phyloP scores from a whole-genome alignment of 106 monocot species.

The Dioscorea alata region DNA sequence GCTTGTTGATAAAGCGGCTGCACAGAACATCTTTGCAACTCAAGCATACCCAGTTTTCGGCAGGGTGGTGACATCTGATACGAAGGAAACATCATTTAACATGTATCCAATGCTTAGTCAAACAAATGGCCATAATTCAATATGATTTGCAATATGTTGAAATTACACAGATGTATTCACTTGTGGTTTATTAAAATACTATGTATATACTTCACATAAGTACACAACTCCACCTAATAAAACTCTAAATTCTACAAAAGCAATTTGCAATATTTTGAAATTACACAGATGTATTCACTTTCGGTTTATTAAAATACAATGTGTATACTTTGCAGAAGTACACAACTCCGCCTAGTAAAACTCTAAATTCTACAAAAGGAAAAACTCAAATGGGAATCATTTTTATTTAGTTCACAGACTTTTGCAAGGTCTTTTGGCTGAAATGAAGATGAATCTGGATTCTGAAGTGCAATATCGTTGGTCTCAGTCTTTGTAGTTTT shows the following conservation, averaged over 20 bases:
- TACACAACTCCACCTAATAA: no score
- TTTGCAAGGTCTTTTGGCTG: no score
- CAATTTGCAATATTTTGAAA: not conserved
- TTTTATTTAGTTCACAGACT: no score
- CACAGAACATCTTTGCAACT: constrained; percentile 89
- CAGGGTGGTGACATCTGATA: constrained; percentile 63
- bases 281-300: not conserved
- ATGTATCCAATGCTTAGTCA: not conserved
- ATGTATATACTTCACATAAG: not conserved
- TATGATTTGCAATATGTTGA: not conserved
- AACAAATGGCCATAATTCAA: no score
- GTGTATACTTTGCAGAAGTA: not conserved
- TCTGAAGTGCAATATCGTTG: no score
- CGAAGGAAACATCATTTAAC: not conserved
- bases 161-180: not conserved
- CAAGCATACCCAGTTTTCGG: constrained; percentile 82
- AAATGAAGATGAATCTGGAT: no score
- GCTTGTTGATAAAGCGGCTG: constrained; percentile 92
- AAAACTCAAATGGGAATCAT: no score
- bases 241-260: no score
- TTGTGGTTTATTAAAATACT: not conserved
- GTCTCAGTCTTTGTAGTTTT: no score
- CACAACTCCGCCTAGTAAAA: no score
- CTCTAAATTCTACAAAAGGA: no score
- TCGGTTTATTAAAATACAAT: not conserved